Evolutionary conservation across 176 grass and related monocot species (phyloP).

Genomic region (Paspalum notatum): DNA sequence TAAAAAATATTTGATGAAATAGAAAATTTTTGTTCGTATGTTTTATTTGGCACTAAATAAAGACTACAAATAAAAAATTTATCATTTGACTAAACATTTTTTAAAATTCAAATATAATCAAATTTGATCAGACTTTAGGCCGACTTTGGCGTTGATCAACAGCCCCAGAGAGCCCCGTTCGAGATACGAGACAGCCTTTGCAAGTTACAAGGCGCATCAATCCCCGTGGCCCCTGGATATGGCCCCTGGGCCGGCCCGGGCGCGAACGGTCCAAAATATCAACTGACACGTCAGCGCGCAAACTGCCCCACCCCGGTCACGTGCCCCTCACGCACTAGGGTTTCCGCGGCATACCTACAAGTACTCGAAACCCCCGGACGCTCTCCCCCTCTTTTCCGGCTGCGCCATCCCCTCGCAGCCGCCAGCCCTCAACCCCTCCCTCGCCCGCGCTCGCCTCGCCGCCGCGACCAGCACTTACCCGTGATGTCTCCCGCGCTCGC

Average conservation of each 20-base stretch:
- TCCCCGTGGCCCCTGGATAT: too few species aligned
- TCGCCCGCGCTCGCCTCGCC: neutral
- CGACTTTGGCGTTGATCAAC: too few species aligned
- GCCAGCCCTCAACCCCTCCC: neutral
- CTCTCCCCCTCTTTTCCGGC: constrained; percentile 33
- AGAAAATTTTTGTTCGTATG: too few species aligned
- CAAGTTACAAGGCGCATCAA: too few species aligned
- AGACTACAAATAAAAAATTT: too few species aligned
- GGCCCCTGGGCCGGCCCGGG: neutral
- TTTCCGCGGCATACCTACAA: constrained; percentile 45
- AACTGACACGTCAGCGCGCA: neutral
- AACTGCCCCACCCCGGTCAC: neutral
- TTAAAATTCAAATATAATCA: too few species aligned
- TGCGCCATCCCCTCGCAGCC: constrained; percentile 42
- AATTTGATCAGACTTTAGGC: too few species aligned
- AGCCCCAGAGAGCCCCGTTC: too few species aligned
- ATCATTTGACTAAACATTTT: too few species aligned
- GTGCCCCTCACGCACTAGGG: constrained; percentile 40
- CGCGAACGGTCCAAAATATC: constrained; percentile 7
- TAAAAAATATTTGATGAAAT: too few species aligned
- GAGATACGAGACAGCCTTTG: too few species aligned
- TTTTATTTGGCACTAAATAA: too few species aligned
- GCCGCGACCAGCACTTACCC: neutral
- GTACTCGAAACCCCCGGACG: constrained; percentile 9
- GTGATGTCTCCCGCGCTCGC: constrained; percentile 63